Evolutionary conservation across 1,139 yeast species (phyloP).

Genomic region (Pichia sp.): DNA sequence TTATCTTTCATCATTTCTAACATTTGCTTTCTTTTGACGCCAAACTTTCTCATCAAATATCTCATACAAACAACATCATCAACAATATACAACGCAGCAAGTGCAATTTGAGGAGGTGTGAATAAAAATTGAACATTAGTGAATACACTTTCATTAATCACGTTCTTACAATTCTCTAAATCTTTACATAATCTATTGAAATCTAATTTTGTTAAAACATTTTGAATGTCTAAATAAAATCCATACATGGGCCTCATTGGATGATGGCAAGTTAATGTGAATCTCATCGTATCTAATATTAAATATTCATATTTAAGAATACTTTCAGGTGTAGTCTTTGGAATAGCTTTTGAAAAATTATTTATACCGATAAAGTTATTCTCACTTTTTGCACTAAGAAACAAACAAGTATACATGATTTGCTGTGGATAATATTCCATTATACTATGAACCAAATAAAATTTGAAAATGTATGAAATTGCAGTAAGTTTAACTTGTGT

Average conservation of each 20-base stretch:
- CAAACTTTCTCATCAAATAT: conserved; percentile 57
- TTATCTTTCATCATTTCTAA: conserved; percentile 11
- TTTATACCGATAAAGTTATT: conserved; percentile 83
- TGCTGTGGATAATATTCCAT: conserved; percentile 86
- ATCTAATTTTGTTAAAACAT: conserved; percentile 38
- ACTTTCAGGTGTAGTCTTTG: conserved; percentile 58
- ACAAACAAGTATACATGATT: conserved; percentile 76
- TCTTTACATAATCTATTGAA: conserved; percentile 42
- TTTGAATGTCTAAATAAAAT: conserved; percentile 82
- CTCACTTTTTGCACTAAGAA: conserved; percentile 88
- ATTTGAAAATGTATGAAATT: conserved; percentile 70
- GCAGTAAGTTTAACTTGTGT: conserved; percentile 74
- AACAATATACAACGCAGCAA: conserved; percentile 69
- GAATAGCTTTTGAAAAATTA: conserved; percentile 65
- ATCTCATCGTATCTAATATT: conserved; percentile 64
- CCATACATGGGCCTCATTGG: conserved; percentile 87
- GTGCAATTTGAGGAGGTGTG: conserved; percentile 93
- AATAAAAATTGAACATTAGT: conserved; percentile 71
- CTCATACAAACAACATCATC: conserved; percentile 59
- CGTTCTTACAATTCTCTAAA: conserved; percentile 61
- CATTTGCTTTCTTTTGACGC: conserved; percentile 19
- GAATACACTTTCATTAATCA: conserved; percentile 58
- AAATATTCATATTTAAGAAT: conserved; percentile 74
- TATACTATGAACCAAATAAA: conserved; percentile 70
- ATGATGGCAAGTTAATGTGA: conserved; percentile 80